These are phyloP conservation scores for Murraya koenigii DNA, from an alignment of 345 rosid species.

Conservation along the genomic window DNA sequence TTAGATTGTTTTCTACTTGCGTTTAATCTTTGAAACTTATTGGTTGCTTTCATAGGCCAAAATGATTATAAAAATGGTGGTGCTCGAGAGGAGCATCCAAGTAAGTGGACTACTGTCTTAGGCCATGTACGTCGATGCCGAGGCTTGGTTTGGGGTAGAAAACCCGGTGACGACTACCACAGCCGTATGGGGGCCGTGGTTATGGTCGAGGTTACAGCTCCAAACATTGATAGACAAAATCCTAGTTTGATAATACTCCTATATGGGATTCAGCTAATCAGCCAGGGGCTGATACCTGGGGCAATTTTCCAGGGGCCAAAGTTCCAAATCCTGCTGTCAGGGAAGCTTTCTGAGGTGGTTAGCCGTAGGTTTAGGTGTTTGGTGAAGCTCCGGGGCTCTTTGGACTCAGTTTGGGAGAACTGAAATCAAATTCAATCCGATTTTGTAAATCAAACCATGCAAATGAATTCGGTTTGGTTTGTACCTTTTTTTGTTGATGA, in stretches of 20 bases:
- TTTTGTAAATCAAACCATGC: no score
- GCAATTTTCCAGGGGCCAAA: constrained; percentile 55
- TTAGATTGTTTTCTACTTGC: no score
- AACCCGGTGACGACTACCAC: constrained; percentile 29
- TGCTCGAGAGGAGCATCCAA: constrained; percentile 72
- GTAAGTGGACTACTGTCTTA: constrained; percentile 41
- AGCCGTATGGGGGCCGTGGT: constrained; percentile 69
- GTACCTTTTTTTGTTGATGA: no score
- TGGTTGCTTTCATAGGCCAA: no score
- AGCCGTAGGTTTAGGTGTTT: constrained; percentile 10
- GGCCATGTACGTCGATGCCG: no score
- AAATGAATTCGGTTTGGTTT: no score
- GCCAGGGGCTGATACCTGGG: constrained; percentile 54
- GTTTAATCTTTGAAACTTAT: no score
- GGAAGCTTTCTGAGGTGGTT: constrained; percentile 59
- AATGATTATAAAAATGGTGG: no score
- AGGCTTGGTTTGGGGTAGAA: no score
- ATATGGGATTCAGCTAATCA: constrained; percentile 55
- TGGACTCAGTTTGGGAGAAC: no score
- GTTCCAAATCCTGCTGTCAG: constrained; percentile 54
- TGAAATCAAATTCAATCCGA: no score
- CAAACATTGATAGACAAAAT: constrained; percentile 46
- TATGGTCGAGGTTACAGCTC: constrained; percentile 55
- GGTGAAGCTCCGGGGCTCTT: no score
- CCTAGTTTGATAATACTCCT: constrained; percentile 35